Evolutionary conservation across 345 rosid species (phyloP), one percentile per base, ranked within the genome.

Genomic region (Acer campestre): DNA sequence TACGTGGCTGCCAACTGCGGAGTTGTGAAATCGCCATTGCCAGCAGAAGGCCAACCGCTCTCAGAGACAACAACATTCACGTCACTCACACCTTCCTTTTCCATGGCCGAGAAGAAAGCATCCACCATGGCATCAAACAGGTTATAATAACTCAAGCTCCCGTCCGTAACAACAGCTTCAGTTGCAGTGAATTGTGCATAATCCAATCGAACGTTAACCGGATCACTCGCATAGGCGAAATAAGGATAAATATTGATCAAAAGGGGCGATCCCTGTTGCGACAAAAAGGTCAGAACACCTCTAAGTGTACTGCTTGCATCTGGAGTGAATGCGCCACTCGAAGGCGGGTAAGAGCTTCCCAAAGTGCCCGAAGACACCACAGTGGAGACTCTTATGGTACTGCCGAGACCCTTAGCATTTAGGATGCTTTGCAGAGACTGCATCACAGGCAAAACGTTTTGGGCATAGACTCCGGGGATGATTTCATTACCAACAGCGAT

Each of bases 1-100:
- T 84, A 84, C 0, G 65, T 61, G 0, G 27, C 27, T 0, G 85
- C 86, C 13, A 71, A 61, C 17, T 73, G 61, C 1, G 42, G 78
- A 13, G 83, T 83, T 1, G 87, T 73, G 11, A 76, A n/a, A 3
- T 59, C 0, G 3, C 78, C 85, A n/a, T 82, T 86, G 38, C 84
- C 91, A 10, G 68, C 76, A 0, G 86, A 84, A 18, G 89, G 90
- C 89, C 89, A 85, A 16, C 89, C 88, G 1, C 75, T 80, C 75
- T 85, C 92, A 0, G 85, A 38, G 18, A 89, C 86, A 4, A 67
- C 82, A 12, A 84, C 23, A 0, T 73, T 10, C 42, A 86, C 70
- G 40, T 42, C n/a, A 0, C 2, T 1, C 18, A 29, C 75, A 2
- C 77, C 70, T 59, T 63, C 75, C 44, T 80, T 85, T 73, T 84